A percentile compares a stretch with the other conserved stretches of the same genome.
Evolutionary conservation across 2,329 filamentous ascomycete genomes (phyloP).

Genomic region (Claviceps humidiphila): DNA sequence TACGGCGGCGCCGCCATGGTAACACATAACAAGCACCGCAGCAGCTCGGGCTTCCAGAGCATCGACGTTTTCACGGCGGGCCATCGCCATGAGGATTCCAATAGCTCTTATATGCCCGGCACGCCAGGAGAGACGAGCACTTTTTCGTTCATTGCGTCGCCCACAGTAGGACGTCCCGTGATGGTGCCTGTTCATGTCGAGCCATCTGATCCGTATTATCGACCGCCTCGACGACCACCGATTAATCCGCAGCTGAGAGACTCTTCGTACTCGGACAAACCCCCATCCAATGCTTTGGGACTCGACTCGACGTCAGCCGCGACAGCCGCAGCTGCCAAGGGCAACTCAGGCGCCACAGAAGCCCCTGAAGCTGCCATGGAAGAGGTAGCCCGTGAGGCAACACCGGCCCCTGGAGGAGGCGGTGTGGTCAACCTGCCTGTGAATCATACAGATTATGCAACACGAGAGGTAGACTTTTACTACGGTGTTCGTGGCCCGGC

Average conservation of each 20-base stretch:
- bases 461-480: conserved; percentile 92
- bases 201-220: conserved; percentile 69
- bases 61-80: conserved; percentile 31
- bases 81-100: conserved; percentile 39
- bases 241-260: conserved; percentile 46
- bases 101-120: conserved; percentile 56
- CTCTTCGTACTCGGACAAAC: conserved; percentile 17
- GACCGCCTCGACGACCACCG: conserved; percentile 62
- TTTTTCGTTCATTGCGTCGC: conserved; percentile 56
- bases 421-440: conserved; percentile 26
- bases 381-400: conserved; percentile 28
- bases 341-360: conserved; percentile 6
- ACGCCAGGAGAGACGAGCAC: conserved; percentile 58
- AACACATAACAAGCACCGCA: conserved; percentile 30
- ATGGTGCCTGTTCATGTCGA: conserved; percentile 35
- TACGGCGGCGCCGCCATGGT: conserved; percentile 32
- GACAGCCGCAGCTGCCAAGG: background rate
- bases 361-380: conserved; percentile 24
- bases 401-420: conserved; percentile 29
- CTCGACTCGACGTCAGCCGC: conserved; percentile 20
- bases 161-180: conserved; percentile 34
- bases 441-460: conserved; percentile 72
- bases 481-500: conserved; percentile 86
- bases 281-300: conserved; percentile 15
- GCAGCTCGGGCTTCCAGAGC: conserved; percentile 42